phyloP scores from a whole-genome alignment of 2,329 filamentous ascomycete genomes.

The Magnaporthiopsis poae region DNA sequence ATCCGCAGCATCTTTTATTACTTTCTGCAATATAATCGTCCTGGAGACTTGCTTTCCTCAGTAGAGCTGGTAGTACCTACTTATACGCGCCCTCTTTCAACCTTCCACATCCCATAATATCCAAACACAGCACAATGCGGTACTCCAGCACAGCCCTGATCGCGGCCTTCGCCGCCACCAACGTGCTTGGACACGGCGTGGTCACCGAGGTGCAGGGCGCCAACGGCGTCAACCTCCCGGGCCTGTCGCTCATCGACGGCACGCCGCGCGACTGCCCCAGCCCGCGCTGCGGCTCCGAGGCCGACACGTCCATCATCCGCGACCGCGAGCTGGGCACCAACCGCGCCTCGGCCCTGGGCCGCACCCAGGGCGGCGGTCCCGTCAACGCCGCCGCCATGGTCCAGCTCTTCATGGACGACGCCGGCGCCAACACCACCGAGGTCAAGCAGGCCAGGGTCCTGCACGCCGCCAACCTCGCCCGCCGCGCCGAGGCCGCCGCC shows the following conservation, averaged over 20 bases:
- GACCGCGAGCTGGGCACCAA: slow-evolving; percentile 44
- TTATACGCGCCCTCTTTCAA: not conserved
- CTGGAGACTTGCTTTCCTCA: not conserved
- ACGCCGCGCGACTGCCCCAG: slow-evolving; percentile 57
- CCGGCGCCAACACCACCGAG: slow-evolving; percentile 17
- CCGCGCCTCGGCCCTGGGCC: slow-evolving; percentile 51
- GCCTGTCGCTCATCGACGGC: slow-evolving; percentile 52
- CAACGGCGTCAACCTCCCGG: slow-evolving; percentile 54
- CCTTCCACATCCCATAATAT: too few relatives aligned
- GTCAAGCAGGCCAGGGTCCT: slow-evolving; percentile 11
- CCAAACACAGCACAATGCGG: slow-evolving; percentile 16
- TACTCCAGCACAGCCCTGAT: slow-evolving; percentile 31
- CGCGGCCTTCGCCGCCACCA: slow-evolving; percentile 37
- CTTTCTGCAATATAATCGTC: not conserved
- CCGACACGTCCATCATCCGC: slow-evolving; percentile 62
- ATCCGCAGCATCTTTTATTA: not conserved
- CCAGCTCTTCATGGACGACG: slow-evolving; percentile 48
- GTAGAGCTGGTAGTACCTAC: not conserved
- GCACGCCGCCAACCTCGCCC: slow-evolving; percentile 14
- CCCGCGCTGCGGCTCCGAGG: slow-evolving; percentile 53
- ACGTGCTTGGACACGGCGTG: slow-evolving; percentile 48
- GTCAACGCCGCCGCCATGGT: slow-evolving; percentile 50
- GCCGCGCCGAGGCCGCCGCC: slow-evolving; percentile 12
- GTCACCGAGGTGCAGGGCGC: slow-evolving; percentile 46
- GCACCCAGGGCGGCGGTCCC: slow-evolving; percentile 49